These are phyloP conservation scores for Euphorbia neoarborescens DNA, from an alignment of 441 rosid species.

Conservation along the genomic window DNA sequence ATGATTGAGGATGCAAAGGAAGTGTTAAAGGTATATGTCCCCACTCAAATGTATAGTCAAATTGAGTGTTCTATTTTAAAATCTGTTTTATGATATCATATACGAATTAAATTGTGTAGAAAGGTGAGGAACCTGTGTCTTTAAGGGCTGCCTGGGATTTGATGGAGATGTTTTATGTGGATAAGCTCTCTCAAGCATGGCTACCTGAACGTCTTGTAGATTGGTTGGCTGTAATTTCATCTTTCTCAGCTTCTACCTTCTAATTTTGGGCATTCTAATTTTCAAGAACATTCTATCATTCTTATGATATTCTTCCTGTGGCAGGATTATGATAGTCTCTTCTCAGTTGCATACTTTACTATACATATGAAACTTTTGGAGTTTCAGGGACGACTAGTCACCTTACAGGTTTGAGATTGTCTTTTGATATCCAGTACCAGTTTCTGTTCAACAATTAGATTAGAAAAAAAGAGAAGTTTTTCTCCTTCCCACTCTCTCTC, in stretches of 20 bases:
- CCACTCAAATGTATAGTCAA: neutral
- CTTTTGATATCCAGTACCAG: neutral
- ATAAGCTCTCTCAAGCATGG: slow-evolving; percentile 66
- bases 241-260: neutral
- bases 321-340: slow-evolving; percentile 74
- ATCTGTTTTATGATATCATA: slow-evolving; percentile 1
- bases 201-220: slow-evolving; percentile 71
- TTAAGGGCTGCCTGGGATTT: slow-evolving; percentile 95
- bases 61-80: neutral
- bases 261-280: neutral
- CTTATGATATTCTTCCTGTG: slow-evolving; percentile 18
- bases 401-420: slow-evolving; percentile 50
- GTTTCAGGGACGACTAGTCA: slow-evolving; percentile 62
- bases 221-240: slow-evolving; percentile 77
- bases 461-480: neutral
- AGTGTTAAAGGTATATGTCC: slow-evolving; percentile 44
- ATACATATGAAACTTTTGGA: slow-evolving; percentile 64
- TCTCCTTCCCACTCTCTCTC: neutral
- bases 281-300: neutral
- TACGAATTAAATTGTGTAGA: slow-evolving; percentile 27
- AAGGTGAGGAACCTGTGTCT: slow-evolving; percentile 45
- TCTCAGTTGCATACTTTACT: slow-evolving; percentile 50
- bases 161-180: slow-evolving; percentile 81
- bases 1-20: slow-evolving; percentile 55
- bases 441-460: neutral